A percentile compares a stretch with the other conserved stretches of the same genome.
These are phyloP conservation scores for Sclerotinia minor DNA, from an alignment of 2,329 filamentous ascomycete genomes.

Conservation along the genomic window DNA sequence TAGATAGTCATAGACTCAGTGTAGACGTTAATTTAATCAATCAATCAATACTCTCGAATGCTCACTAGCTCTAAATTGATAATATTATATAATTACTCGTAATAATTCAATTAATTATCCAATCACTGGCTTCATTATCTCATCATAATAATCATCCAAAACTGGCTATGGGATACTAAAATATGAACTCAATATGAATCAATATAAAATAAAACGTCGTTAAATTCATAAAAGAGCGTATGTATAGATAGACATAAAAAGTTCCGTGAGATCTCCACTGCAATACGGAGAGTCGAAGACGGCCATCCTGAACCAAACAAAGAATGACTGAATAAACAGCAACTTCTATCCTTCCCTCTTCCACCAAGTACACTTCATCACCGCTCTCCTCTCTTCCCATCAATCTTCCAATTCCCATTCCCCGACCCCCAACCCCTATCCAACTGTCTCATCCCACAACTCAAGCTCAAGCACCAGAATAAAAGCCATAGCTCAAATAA, in stretches of 20 bases:
- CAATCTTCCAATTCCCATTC: background rate
- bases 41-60: no score
- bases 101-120: background rate
- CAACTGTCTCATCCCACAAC: background rate
- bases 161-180: accelerated
- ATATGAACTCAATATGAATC: no score
- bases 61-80: background rate
- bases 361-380: background rate
- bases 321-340: background rate
- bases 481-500: conserved; percentile 3
- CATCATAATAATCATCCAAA: background rate
- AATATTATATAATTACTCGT: no score
- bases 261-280: background rate
- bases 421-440: background rate
- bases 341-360: background rate
- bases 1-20: no score
- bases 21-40: no score
- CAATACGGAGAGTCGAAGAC: conserved; percentile 8
- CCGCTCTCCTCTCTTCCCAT: background rate
- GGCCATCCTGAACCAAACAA: background rate
- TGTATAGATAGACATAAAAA: background rate
- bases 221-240: background rate
- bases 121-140: background rate
- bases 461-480: conserved; percentile 3
- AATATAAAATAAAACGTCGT: background rate